Base-by-base conservation (phyloP, 2,329 filamentous ascomycete genomes). In the Septoria linicola region DNA sequence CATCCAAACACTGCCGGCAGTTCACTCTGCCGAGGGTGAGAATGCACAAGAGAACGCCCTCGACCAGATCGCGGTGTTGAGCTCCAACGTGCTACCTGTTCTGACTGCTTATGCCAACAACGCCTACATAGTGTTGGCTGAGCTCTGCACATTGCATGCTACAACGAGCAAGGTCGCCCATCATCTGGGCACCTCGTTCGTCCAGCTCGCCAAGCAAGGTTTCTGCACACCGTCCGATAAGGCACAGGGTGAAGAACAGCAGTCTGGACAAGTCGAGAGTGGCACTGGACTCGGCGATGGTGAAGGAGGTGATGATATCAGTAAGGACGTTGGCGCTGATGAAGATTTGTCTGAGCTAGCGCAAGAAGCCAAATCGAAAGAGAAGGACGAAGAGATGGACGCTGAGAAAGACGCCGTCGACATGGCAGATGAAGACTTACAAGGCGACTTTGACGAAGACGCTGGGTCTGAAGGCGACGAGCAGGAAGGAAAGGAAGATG, bases 281-380 rank as follows among this genome's bases (percentile, higher is more conserved):
- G 95, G 95, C 13, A 97, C 91, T 8, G 95, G 93, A 27, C 82
- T 99, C 19, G 95, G 93, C 16, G 93, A 96, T 39, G 95, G 93
- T 8, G 88, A 96, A 69, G 95, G 92, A 14, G 91, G 87, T 3
- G 91, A 99, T 67, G 92, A 99, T 69, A 97, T 99, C 59, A 97
- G 91, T 71, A 97, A 99, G 68, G 93, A 99, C 64, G 87, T 99
- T 40, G 83, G 88, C 57, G 86, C 92, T 13, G 92, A 99, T 54
- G 93, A 99, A 68, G 91, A 99, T 66, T 74, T 99, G 3, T 84
- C 88, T 0, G 93, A 99, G 60, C 76, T 99, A 37, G 92, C 93
- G 0, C 89, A 96, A 67, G 87, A 96, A 63, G 80, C 84, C 35
- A 55, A 55, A 8, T 55, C 49, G 8, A 85, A 88, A 39, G 72